Evolutionary conservation across 208 protist genomes (phyloP), one percentile per base, ranked within the genome.

Genomic region (Blastocrithidia nonstop): DNA sequence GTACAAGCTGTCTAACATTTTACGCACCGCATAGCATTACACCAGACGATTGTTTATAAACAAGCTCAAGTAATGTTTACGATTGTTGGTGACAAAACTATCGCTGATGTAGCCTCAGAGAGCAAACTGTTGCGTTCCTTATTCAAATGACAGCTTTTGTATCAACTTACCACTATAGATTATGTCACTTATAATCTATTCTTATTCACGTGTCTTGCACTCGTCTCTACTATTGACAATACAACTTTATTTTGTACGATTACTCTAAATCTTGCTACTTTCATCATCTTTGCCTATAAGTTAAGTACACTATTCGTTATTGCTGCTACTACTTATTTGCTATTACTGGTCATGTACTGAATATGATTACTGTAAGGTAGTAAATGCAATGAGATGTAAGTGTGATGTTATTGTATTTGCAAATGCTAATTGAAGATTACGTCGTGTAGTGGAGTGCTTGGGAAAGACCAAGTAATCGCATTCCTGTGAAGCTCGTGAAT

Each of bases 1-100:
- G 61, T 98, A 98, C 5, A 96, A 70, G 4, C 49, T 32, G 20
- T 97, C 80, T 8, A 98, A 20, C 1, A 79, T 80, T 35, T 67
- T 67, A 35, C 88, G 85, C n/a, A 99, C 50, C 8, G 59, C 56
- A 5, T 55, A 20, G 40, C 66, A 86, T 42, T 85, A 77, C 23
- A 90, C 77, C 1, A 93, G 65, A 15, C 84, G 73, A 43, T 81
- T 62, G 50, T 93, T 93, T n/a, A 90, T 65, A 54, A 93, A 93
- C n/a, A 91, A 33, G 38, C 62, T 78, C 24, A 88, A 44, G 23
- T 71, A 71, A 6, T 61, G 25, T 46, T 82, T 77, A 27, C 80
- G 66, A 38, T 80, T 73, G 0, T 53, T 27, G 35, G 16, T 38
- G 25, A 90, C 51, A 9, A 70, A 76, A 13, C 64, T 43, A 43